Percentiles rank a stretch among this genome's conserved stretches.
phyloP scores from a whole-genome alignment of 192 early-diverging fungal genomes.

The Gonapodya prolifera region DNA sequence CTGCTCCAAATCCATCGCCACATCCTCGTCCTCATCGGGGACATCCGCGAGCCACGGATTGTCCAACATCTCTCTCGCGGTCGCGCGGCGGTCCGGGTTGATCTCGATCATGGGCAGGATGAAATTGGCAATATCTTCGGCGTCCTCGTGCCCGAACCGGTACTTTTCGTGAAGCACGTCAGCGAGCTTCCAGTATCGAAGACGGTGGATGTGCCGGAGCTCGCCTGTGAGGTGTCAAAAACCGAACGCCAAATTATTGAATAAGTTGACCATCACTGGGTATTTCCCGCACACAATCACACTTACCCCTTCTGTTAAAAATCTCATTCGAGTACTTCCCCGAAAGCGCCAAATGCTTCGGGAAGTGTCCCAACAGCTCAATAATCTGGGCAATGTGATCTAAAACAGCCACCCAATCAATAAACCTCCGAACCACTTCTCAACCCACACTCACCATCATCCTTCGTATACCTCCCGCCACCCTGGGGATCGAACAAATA shows the following conservation, averaged over 20 bases:
- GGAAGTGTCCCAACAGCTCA: conserved; percentile 81
- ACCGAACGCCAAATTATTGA: no score
- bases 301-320: conserved; percentile 71
- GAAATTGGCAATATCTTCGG: conserved; percentile 65
- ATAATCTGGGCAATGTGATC: conserved; percentile 96
- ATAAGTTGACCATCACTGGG: no score
- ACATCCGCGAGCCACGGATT: background rate
- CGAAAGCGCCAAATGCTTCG: conserved; percentile 58
- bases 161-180: conserved; percentile 89
- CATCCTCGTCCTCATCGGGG: background rate
- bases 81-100: conserved; percentile 17
- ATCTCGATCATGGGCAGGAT: conserved; percentile 66
- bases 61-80: conserved; percentile 14
- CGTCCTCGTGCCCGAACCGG: conserved; percentile 49
- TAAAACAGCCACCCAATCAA: conserved; percentile 14
- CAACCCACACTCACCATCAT: conserved; percentile 54
- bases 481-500: conserved; percentile 91
- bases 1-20: background rate
- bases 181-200: conserved; percentile 65
- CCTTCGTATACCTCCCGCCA: conserved; percentile 68
- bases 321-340: conserved; percentile 76
- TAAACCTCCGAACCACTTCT: background rate
- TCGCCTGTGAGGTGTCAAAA: conserved; percentile 38
- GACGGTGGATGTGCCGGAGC: conserved; percentile 74
- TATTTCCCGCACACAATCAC: background rate